A percentile compares a stretch with the other conserved stretches of the same genome.
Evolutionary conservation across 2,329 filamentous ascomycete species (phyloP).

Genomic region (Phialocephala subalpina): DNA sequence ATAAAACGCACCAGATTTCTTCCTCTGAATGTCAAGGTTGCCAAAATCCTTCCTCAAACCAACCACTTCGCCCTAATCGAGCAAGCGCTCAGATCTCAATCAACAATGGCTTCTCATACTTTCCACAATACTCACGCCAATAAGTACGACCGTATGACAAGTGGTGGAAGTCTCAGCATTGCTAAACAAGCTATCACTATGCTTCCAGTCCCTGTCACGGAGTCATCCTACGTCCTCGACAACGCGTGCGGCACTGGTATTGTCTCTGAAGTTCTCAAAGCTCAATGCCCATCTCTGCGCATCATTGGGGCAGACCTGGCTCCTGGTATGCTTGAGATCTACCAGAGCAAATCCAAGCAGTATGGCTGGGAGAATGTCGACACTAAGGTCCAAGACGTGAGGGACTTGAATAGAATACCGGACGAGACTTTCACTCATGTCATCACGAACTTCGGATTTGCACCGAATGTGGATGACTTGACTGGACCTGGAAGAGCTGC

Average conservation of each 20-base stretch:
- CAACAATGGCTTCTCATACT: background rate
- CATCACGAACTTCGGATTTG: conserved; percentile 25
- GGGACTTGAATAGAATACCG: conserved; percentile 73
- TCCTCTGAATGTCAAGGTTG: background rate
- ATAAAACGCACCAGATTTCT: background rate
- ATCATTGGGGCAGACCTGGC: conserved; percentile 96
- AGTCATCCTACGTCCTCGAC: conserved; percentile 25
- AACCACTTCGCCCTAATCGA: background rate
- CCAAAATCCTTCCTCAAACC: background rate
- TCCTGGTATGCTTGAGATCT: conserved; percentile 73
- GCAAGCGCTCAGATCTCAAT: background rate
- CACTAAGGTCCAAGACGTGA: conserved; percentile 75
- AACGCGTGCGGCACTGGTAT: conserved; percentile 71
- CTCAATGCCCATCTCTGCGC: conserved; percentile 74
- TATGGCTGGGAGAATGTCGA: conserved; percentile 72
- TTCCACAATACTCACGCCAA: conserved; percentile 19
- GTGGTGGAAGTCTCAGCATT: conserved; percentile 16
- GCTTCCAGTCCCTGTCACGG: conserved; percentile 13
- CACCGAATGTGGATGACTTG: conserved; percentile 51
- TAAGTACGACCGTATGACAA: conserved; percentile 17
- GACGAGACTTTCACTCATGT: conserved; percentile 91
- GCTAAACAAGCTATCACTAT: conserved; percentile 14
- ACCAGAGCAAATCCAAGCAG: conserved; percentile 50
- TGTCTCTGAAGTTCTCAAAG: conserved; percentile 91
- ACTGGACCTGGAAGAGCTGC: conserved; percentile 59